A percentile compares a stretch with the other conserved stretches of the same genome.
Conservation (phyloP, 129 eudicot genomes). For the Smallanthus sonchifolius region DNA sequence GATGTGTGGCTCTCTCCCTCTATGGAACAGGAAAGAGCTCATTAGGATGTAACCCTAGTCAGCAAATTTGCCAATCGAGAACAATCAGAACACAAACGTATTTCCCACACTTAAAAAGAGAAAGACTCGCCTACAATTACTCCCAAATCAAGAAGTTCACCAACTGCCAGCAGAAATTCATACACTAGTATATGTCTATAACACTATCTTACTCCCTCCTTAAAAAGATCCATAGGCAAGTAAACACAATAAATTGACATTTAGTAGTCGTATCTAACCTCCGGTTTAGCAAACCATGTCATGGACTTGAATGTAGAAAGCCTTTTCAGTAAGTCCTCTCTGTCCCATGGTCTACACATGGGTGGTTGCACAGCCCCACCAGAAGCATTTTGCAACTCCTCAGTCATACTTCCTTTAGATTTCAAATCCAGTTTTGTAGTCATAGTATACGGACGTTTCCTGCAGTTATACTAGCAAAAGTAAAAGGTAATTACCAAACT, state of each 20-base stretch:
- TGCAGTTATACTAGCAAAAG: constrained; percentile 11
- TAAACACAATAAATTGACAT: background rate
- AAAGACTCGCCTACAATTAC: background rate
- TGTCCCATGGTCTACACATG: constrained; percentile 86
- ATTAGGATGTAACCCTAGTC: background rate
- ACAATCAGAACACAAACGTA: background rate
- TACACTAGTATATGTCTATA: background rate
- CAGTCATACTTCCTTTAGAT: constrained; percentile 29
- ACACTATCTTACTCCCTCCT: background rate
- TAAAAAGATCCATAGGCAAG: background rate
- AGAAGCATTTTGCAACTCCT: constrained; percentile 23
- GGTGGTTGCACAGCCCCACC: constrained; percentile 38
- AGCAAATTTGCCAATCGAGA: background rate
- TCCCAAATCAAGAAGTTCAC: constrained; percentile 3
- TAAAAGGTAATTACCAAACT: background rate
- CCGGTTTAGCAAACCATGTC: constrained; percentile 98
- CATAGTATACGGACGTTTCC: constrained; percentile 43
- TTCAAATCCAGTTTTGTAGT: constrained; percentile 22
- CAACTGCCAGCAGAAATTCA: constrained; percentile 1
- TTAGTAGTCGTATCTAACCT: constrained; percentile 42
- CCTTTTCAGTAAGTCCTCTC: constrained; percentile 69
- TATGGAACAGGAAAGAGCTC: background rate
- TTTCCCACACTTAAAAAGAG: background rate
- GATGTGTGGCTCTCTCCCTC: background rate
- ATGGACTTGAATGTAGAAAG: constrained; percentile 91